phyloP scores from a whole-genome alignment of 2,329 filamentous ascomycete species.

The Cordyceps cicadae region DNA sequence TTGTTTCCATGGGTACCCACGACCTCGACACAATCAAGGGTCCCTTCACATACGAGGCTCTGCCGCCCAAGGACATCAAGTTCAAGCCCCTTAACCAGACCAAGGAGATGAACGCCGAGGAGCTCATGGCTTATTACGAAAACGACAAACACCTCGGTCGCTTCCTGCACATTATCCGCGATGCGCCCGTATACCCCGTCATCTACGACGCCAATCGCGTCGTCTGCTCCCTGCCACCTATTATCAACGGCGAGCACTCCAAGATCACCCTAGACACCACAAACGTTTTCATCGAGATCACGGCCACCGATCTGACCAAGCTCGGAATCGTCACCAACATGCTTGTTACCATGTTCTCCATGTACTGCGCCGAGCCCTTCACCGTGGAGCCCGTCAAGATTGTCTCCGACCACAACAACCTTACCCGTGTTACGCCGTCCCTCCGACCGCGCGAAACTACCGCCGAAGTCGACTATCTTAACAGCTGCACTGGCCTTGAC shows the following conservation, averaged over 20 bases:
- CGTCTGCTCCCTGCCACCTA: slow-evolving; percentile 90
- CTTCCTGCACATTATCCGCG: slow-evolving; percentile 88
- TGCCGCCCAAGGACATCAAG: slow-evolving; percentile 82
- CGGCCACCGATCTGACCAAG: slow-evolving; percentile 91
- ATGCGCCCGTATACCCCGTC: slow-evolving; percentile 89
- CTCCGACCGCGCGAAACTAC: slow-evolving; percentile 67
- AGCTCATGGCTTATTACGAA: slow-evolving; percentile 93
- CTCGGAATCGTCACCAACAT: slow-evolving; percentile 93
- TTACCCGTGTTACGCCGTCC: slow-evolving; percentile 73
- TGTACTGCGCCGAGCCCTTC: slow-evolving; percentile 80
- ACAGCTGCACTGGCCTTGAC: slow-evolving; percentile 77
- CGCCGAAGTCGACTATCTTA: slow-evolving; percentile 88
- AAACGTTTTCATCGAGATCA: slow-evolving; percentile 96
- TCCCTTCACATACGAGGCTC: slow-evolving; percentile 93
- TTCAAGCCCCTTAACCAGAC: slow-evolving; percentile 89
- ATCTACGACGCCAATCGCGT: slow-evolving; percentile 83
- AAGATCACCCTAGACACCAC: slow-evolving; percentile 89
- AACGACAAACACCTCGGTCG: slow-evolving; percentile 85
- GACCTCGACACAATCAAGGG: slow-evolving; percentile 89
- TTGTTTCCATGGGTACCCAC: slow-evolving; percentile 96
- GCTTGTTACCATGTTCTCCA: slow-evolving; percentile 93
- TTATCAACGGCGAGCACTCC: slow-evolving; percentile 95
- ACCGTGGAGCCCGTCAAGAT: slow-evolving; percentile 91
- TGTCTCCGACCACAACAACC: slow-evolving; percentile 80
- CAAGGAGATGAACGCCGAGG: slow-evolving; percentile 74